Conservation (phyloP, 352 stramenopile species). For the Phytopythium sindhum region DNA sequence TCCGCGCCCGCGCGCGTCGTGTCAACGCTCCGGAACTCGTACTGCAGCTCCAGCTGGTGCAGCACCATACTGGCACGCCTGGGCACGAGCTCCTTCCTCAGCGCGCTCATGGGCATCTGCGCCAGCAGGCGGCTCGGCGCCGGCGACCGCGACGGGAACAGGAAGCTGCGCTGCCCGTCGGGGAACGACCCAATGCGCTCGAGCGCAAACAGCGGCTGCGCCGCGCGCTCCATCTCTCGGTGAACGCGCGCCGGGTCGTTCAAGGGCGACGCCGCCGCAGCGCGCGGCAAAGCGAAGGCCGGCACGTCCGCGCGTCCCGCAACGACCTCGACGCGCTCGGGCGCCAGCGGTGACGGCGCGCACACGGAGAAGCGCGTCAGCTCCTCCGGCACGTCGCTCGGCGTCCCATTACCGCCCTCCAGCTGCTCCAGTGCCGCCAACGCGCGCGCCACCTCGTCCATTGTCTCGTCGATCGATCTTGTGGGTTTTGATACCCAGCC, state of each 20-base stretch:
- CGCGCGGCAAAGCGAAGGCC: constrained; percentile 40
- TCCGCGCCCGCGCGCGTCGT: constrained; percentile 25
- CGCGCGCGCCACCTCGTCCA: constrained; percentile 32
- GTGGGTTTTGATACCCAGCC: too few relatives aligned
- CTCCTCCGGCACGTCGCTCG: constrained; percentile 6
- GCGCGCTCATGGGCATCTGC: constrained; percentile 67
- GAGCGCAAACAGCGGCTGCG: constrained; percentile 36
- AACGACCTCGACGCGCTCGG: constrained; percentile 46
- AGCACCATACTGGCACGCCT: constrained; percentile 42
- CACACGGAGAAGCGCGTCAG: constrained; percentile 47
- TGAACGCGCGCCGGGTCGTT: constrained; percentile 17
- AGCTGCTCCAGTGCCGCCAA: constrained; percentile 40
- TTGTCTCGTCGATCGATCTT: constrained; percentile 2
- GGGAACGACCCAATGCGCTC: constrained; percentile 37
- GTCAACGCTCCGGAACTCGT: constrained; percentile 56
- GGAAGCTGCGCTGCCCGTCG: constrained; percentile 15
- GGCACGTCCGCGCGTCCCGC: constrained; percentile 6
- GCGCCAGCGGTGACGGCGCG: constrained; percentile 38
- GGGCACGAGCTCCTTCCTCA: constrained; percentile 52
- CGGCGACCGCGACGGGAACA: constrained; percentile 12
- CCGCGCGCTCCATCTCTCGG: constrained; percentile 23
- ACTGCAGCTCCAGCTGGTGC: constrained; percentile 45
- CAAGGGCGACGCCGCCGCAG: constrained; percentile 31
- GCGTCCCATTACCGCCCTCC: constrained; percentile 8
- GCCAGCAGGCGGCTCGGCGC: constrained; percentile 54